Conservation (phyloP, 495 filamentous ascomycete species). For the Neohortaea acidophila region DNA sequence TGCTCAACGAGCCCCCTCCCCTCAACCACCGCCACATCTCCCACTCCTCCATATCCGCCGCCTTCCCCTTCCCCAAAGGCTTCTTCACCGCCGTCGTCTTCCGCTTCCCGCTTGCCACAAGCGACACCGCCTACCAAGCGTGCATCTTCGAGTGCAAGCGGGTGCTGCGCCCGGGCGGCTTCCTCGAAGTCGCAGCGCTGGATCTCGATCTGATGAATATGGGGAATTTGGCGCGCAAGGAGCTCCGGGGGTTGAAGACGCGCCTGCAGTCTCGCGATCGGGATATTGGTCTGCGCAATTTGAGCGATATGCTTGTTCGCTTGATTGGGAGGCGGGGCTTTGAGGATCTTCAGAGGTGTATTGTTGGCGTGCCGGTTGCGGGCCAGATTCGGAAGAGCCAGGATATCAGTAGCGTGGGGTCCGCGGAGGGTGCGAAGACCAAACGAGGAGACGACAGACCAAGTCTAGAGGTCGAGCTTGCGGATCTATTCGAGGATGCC, state of each 20-base stretch:
- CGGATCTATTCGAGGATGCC: constrained; percentile 21
- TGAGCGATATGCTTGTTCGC: constrained; percentile 63
- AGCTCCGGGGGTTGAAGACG: constrained; percentile 64
- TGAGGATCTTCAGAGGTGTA: constrained; percentile 68
- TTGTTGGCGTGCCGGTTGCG: constrained; percentile 78
- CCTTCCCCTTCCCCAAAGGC: constrained; percentile 74
- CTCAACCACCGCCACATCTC: constrained; percentile 77
- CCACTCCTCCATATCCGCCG: constrained; percentile 46
- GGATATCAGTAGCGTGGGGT: constrained; percentile 10
- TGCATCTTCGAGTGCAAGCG: constrained; percentile 78
- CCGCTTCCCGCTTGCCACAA: constrained; percentile 66
- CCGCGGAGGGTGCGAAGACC: constrained; percentile 14
- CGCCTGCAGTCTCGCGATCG: constrained; percentile 49
- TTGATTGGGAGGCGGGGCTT: constrained; percentile 68
- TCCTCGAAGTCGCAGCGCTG: constrained; percentile 41
- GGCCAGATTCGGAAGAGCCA: constrained; percentile 39
- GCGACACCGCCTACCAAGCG: constrained; percentile 60
- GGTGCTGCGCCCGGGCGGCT: constrained; percentile 78
- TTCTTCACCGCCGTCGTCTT: constrained; percentile 78
- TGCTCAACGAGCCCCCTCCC: constrained; percentile 38
- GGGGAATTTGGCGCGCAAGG: constrained; percentile 50
- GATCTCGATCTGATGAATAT: constrained; percentile 31
- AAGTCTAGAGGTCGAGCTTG: constrained; percentile 15
- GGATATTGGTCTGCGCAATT: constrained; percentile 52
- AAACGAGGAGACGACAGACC: constrained; percentile 11